Conservation (phyloP, 345 rosid species). For the Lepidium sativum region DNA sequence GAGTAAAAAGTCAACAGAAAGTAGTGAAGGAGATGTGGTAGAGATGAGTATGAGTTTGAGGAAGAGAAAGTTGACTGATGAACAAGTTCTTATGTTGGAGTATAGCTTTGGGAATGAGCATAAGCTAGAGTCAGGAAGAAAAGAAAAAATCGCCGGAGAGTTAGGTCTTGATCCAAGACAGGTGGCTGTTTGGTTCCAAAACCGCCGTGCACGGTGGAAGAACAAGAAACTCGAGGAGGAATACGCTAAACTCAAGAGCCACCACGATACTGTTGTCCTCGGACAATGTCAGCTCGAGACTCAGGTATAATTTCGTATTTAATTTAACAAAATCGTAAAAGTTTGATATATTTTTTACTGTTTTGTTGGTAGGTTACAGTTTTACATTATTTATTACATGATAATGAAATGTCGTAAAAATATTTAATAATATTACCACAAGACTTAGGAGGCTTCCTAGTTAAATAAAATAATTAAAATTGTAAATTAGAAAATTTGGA, state of each 20-base stretch:
- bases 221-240: conserved; percentile 89
- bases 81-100: conserved; percentile 65
- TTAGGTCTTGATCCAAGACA: conserved; percentile 88
- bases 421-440: not conserved
- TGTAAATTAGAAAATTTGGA: not conserved
- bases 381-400: not conserved
- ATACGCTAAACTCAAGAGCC: conserved; percentile 41
- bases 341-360: no score
- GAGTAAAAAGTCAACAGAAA: conserved; percentile 30
- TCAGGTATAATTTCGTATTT: conserved; percentile 36
- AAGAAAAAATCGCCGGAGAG: conserved; percentile 65
- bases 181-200: conserved; percentile 97
- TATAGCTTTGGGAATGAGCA: conserved; percentile 58
- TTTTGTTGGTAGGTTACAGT: not conserved
- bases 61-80: conserved; percentile 68
- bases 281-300: conserved; percentile 68
- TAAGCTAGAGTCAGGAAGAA: conserved; percentile 80
- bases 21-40: conserved; percentile 17
- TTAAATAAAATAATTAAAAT: not conserved
- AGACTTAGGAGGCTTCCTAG: not conserved
- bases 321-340: no score
- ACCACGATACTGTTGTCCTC: conserved; percentile 36
- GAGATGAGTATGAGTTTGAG: conserved; percentile 25
- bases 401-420: not conserved
- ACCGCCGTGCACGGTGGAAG: conserved; percentile 89